Evolutionary conservation across 1,139 yeast species (phyloP).

Genomic region (Debaryomyces sp.): DNA sequence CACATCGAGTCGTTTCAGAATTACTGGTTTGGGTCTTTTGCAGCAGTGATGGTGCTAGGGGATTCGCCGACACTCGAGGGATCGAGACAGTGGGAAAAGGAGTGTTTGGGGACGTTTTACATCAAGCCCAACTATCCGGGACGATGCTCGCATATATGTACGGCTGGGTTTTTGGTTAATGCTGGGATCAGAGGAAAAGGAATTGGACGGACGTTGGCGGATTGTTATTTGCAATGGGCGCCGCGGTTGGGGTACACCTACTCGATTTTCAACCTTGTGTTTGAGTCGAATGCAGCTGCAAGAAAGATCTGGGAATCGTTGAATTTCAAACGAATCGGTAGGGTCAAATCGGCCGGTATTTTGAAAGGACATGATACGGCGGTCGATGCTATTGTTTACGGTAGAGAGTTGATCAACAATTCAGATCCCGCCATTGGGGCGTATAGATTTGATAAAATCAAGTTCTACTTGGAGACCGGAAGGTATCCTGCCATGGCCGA

Average conservation of each 20-base stretch:
- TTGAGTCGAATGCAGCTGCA: constrained; percentile 85
- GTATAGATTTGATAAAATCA: constrained; percentile 74
- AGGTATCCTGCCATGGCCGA: constrained; percentile 82
- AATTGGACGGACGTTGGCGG: constrained; percentile 81
- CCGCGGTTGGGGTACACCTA: constrained; percentile 85
- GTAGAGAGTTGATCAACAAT: constrained; percentile 52
- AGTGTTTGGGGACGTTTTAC: constrained; percentile 82
- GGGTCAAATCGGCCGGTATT: constrained; percentile 82
- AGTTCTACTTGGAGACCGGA: constrained; percentile 80
- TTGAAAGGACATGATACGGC: constrained; percentile 82
- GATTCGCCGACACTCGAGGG: constrained; percentile 63
- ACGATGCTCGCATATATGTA: constrained; percentile 89
- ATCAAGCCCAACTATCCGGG: constrained; percentile 93
- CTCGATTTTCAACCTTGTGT: constrained; percentile 80
- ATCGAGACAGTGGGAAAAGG: constrained; percentile 81
- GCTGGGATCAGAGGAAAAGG: constrained; percentile 95
- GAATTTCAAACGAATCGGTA: constrained; percentile 76
- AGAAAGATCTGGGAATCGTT: constrained; percentile 78
- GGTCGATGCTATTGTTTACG: constrained; percentile 80
- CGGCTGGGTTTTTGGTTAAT: constrained; percentile 85
- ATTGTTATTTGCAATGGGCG: constrained; percentile 88
- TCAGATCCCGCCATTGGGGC: constrained; percentile 57
- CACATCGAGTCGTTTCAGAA: constrained; percentile 72
- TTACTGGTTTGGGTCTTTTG: constrained; percentile 87
- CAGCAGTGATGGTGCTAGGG: constrained; percentile 85